phyloP scores from a whole-genome alignment of 1,284 basidiomycete genomes.

The Apiotrichum laibachii region DNA sequence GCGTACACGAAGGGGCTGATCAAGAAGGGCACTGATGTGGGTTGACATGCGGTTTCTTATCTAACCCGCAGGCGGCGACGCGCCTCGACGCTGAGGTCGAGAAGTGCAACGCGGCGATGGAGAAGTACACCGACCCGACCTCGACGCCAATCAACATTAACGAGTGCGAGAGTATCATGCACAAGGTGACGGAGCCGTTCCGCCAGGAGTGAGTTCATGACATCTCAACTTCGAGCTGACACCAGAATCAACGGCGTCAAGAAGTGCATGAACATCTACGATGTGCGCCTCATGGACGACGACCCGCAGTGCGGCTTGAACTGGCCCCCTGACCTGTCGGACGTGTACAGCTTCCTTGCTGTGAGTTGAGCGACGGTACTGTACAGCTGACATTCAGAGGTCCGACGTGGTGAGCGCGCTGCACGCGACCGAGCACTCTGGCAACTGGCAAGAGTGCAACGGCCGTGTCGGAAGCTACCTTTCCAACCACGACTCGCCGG shows the following conservation, averaged over 20 bases:
- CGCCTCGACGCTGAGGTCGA: conserved; percentile 64
- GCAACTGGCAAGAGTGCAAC: conserved; percentile 87
- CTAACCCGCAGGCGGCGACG: conserved; percentile 59
- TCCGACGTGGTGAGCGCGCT: conserved; percentile 76
- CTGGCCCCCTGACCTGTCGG: conserved; percentile 87
- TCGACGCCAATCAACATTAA: conserved; percentile 61
- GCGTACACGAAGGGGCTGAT: conserved; percentile 76
- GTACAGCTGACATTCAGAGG: conserved; percentile 55
- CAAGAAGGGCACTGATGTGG: conserved; percentile 67
- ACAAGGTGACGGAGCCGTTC: conserved; percentile 61
- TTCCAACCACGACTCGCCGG: conserved; percentile 61
- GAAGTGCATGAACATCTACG: conserved; percentile 93
- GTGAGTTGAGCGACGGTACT: conserved; percentile 54
- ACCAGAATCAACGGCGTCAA: conserved; percentile 65
- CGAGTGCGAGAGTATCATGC: conserved; percentile 67
- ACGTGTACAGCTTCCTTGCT: conserved; percentile 74
- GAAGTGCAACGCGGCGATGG: conserved; percentile 61
- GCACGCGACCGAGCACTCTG: conserved; percentile 74
- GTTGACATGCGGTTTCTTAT: conserved; percentile 21
- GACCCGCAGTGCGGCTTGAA: conserved; percentile 94
- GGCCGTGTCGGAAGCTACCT: conserved; percentile 67
- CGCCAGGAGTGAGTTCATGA: conserved; percentile 60
- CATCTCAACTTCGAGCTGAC: conserved; percentile 3
- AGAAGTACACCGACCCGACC: conserved; percentile 51
- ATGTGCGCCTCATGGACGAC: conserved; percentile 80